Evolutionary conservation across 2,329 filamentous ascomycete species (phyloP), one percentile per base, ranked within the genome.

Genomic region (Corynespora cassiicola): DNA sequence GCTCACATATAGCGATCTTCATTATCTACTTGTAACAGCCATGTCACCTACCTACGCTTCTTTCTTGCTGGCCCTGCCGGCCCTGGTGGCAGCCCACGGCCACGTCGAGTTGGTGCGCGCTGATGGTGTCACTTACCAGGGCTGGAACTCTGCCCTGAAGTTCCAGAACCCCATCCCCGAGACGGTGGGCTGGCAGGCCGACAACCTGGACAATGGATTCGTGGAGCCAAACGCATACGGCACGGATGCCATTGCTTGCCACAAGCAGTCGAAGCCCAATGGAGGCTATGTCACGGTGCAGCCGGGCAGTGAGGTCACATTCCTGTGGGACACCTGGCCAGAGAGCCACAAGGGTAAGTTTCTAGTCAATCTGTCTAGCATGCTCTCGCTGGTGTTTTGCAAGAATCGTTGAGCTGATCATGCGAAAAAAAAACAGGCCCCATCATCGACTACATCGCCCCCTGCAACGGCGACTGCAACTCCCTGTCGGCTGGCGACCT

Each of bases 161-260:
- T 65, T 61, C 50, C 51, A 61, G 38, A 59, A 30, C 31, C 58
- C 62, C 2, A 56, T 58, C 16, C 63, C 62, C 1, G 32, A 47
- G 12, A 63, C 58, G 1, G 59, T 63, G 6, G 63, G 61, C 27
- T 68, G 64, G 64, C 50, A 56, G 14, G 60, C 61, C 8, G 50
- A 61, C 31, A 66, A 67, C 42, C 52, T 61, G 14, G 65, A 68
- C 54, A 65, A 66, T 42, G 65, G 66, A 21, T 68, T 67, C 40
- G 56, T 68, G 16, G 42, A 49, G 16, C 63, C 63, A 3, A 47
- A 53, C 24, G 38, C 46, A 19, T 66, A 64, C 28, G 39, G 32
- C 15, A 45, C 39, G 14, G 31, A 31, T 7, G 58, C 65, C 36
- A 68, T 69, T 35, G 53, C 62, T 31, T 70, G 66, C 58, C 66